A percentile compares a stretch with the other conserved stretches of the same genome.
Evolutionary conservation across 2,329 filamentous ascomycete genomes (phyloP).

Genomic region (Epicoccum sorghinum): DNA sequence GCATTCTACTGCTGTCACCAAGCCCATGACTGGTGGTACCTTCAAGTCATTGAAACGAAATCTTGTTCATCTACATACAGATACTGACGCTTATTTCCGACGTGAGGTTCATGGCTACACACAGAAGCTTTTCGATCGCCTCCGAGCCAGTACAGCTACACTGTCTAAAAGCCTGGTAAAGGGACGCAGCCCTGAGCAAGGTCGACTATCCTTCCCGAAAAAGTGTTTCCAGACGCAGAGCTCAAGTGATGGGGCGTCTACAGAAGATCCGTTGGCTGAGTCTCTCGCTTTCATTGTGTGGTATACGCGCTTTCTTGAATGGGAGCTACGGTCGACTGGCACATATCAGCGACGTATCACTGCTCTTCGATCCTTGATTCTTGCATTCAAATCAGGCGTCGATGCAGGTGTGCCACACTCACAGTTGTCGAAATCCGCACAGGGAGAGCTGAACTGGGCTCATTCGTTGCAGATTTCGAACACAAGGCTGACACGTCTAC

Average conservation of each 20-base stretch:
- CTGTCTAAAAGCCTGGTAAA: constrained; percentile 31
- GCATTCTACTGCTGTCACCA: constrained; percentile 75
- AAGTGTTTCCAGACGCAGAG: constrained; percentile 1
- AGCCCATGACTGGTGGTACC: constrained; percentile 68
- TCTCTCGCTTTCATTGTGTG: constrained; percentile 72
- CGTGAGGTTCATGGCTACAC: constrained; percentile 78
- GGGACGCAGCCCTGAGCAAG: not conserved
- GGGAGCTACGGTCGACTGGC: constrained; percentile 77
- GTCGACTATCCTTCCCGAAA: constrained; percentile 27
- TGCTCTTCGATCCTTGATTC: constrained; percentile 71
- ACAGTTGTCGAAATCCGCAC: constrained; percentile 55
- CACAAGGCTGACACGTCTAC: constrained; percentile 59
- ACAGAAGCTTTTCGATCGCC: constrained; percentile 76
- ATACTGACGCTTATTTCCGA: constrained; percentile 84
- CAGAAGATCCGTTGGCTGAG: constrained; percentile 48
- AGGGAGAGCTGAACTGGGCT: constrained; percentile 58
- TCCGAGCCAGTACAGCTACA: constrained; percentile 52
- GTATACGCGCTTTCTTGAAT: constrained; percentile 74
- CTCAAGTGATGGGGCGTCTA: not conserved
- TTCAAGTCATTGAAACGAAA: constrained; percentile 69
- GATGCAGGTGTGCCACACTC: constrained; percentile 55
- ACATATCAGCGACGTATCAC: constrained; percentile 92
- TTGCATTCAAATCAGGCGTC: constrained; percentile 73
- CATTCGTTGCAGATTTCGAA: constrained; percentile 55
- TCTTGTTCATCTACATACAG: constrained; percentile 75